Conservation (phyloP, 768 basidiomycete genomes). For the Fibroporia radiculosa region DNA sequence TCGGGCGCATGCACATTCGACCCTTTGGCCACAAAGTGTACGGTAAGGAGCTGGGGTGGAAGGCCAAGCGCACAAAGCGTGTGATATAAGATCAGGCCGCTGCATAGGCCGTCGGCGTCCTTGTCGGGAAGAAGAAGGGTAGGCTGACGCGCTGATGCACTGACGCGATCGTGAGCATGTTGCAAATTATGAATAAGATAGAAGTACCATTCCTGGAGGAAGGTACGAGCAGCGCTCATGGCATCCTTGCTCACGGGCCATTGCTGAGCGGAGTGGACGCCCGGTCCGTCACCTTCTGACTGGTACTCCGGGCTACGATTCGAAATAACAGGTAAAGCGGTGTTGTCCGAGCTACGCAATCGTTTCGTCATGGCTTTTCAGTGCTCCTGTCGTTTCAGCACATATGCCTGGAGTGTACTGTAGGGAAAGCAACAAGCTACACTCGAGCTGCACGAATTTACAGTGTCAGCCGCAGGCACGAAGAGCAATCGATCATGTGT, state of each 20-base stretch:
- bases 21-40: slow-evolving; percentile 36
- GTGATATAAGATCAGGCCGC: slow-evolving; percentile 29
- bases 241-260: slow-evolving; percentile 14
- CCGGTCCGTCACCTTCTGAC: not conserved
- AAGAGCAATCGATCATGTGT: too few species aligned
- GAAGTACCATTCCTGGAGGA: slow-evolving; percentile 15
- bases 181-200: not conserved
- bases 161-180: not conserved
- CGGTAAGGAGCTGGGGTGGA: slow-evolving; percentile 19
- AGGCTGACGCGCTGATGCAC: slow-evolving; percentile 5
- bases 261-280: not conserved
- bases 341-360: too few species aligned
- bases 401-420: not conserved
- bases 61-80: slow-evolving; percentile 32
- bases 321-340: not conserved
- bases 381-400: too few species aligned
- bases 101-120: slow-evolving; percentile 29
- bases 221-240: slow-evolving; percentile 10
- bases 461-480: too few species aligned
- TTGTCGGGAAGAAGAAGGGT: slow-evolving; percentile 38
- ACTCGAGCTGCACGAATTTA: too few species aligned
- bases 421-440: not conserved
- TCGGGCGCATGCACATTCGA: slow-evolving; percentile 29
- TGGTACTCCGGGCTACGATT: not conserved
- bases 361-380: too few species aligned